These are phyloP conservation scores for Coemansia sp. DNA, from an alignment of 192 early-diverging fungal species.

Conservation along the genomic window DNA sequence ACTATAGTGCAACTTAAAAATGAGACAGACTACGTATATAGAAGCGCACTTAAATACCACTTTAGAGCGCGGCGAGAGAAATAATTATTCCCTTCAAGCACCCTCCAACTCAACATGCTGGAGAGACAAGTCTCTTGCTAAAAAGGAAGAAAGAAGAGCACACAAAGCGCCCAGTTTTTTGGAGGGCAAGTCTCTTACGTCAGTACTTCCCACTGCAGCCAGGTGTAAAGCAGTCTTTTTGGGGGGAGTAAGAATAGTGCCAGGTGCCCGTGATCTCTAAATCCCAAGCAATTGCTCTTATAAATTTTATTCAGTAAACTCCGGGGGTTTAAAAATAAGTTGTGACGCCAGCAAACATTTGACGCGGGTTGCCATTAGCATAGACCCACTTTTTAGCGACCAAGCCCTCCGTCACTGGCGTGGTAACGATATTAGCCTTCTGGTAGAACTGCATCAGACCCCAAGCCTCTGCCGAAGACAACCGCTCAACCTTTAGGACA, in stretches of 20 bases:
- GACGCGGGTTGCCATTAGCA: conserved; percentile 48
- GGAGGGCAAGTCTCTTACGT: neutral
- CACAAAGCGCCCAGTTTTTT: no score
- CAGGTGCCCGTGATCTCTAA: neutral
- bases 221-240: neutral
- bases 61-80: neutral
- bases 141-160: neutral
- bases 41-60: neutral
- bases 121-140: neutral
- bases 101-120: neutral
- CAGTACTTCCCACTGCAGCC: neutral
- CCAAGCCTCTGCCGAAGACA: conserved; percentile 36
- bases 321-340: conserved; percentile 16
- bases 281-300: neutral
- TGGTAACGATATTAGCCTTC: conserved; percentile 17
- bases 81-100: neutral
- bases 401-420: conserved; percentile 29
- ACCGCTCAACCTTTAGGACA: conserved; percentile 15
- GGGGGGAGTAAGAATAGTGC: neutral
- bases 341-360: conserved; percentile 43
- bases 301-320: neutral
- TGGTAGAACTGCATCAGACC: conserved; percentile 48
- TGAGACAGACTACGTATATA: neutral
- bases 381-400: conserved; percentile 47
- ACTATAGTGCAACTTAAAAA: neutral